phyloP scores from a whole-genome alignment of 768 basidiomycete genomes.

The Suillus subaureus region DNA sequence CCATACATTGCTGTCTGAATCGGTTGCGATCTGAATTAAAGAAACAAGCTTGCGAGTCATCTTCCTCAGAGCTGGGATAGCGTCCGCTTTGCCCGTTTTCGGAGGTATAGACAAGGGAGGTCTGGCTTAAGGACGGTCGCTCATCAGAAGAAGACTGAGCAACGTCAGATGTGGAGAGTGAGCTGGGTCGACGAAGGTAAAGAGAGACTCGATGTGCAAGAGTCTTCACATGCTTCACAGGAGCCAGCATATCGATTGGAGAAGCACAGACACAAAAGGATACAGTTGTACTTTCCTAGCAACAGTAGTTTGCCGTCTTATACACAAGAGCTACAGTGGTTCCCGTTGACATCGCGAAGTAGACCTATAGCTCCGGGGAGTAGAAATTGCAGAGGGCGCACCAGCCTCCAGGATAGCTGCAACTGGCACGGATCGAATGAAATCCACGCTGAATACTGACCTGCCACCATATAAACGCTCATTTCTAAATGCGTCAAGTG shows the following conservation, averaged over 20 bases:
- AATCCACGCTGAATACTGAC: neutral
- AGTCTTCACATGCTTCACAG: neutral
- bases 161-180: neutral
- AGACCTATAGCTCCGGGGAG: neutral
- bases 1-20: neutral
- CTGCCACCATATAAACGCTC: neutral
- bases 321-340: neutral
- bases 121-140: neutral
- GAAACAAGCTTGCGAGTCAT: neutral
- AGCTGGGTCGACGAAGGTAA: neutral
- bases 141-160: neutral
- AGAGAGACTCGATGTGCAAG: neutral
- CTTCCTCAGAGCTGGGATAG: neutral
- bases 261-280: neutral
- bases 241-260: neutral
- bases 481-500: neutral
- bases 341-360: neutral
- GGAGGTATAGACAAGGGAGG: neutral
- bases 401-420: neutral
- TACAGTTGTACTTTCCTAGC: neutral
- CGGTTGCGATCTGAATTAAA: neutral
- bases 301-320: neutral
- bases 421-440: neutral
- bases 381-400: neutral
- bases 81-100: neutral